Evolutionary conservation across 164 flowering plant species (phyloP).

Genomic region (Umbellularia californica): DNA sequence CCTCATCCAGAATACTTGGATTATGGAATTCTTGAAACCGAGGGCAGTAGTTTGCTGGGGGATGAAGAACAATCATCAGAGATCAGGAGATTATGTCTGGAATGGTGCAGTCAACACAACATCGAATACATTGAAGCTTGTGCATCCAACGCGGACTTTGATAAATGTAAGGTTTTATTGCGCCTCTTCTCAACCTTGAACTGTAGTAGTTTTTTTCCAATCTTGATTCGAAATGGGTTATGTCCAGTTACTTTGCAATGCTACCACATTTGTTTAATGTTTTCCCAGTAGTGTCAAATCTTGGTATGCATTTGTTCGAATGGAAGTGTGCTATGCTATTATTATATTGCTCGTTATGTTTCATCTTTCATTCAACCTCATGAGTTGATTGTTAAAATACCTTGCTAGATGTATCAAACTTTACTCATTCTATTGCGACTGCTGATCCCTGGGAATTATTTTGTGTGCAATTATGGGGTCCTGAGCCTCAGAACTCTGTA

Average conservation of each 20-base stretch:
- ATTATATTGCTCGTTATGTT: background rate
- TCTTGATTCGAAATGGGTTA: too few species aligned
- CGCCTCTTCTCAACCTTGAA: background rate
- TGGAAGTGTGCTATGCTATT: background rate
- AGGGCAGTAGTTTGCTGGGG: conserved; percentile 74
- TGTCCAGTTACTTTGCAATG: background rate
- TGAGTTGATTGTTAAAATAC: too few species aligned
- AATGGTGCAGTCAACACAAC: conserved; percentile 73
- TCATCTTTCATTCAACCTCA: background rate
- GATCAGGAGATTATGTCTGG: conserved; percentile 56
- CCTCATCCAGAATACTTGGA: conserved; percentile 37
- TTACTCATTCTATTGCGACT: background rate
- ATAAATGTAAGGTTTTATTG: conserved; percentile 59
- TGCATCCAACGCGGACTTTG: conserved; percentile 86
- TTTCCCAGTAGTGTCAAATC: background rate
- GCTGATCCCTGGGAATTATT: background rate
- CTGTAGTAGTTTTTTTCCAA: background rate
- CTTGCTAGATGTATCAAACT: background rate
- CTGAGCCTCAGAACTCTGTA: background rate
- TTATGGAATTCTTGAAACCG: conserved; percentile 70
- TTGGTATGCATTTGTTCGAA: background rate
- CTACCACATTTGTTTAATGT: too few species aligned
- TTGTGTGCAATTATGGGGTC: background rate
- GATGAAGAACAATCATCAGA: conserved; percentile 55
- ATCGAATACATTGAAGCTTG: conserved; percentile 92